Conservation (phyloP, 2,329 filamentous ascomycete genomes). For the Aschersonia sp. region DNA sequence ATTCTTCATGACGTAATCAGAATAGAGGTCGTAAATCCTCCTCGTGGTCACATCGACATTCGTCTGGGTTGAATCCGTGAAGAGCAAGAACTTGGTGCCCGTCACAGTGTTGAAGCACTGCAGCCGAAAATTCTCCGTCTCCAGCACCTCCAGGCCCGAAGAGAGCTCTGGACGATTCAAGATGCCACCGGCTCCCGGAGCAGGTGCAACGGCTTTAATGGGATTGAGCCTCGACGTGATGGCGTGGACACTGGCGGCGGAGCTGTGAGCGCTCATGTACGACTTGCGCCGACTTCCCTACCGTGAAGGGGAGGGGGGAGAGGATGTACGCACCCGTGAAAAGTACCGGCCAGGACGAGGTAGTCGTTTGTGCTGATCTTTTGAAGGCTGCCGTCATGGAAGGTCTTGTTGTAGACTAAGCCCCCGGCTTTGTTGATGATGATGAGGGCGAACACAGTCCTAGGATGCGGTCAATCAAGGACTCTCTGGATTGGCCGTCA, state of each 20-base stretch:
- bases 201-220: conserved; percentile 23
- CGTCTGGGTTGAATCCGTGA: conserved; percentile 77
- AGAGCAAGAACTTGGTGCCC: conserved; percentile 88
- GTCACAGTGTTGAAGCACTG: conserved; percentile 94
- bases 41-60: conserved; percentile 76
- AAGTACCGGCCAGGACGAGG: conserved; percentile 90
- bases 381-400: conserved; percentile 70
- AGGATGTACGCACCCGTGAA: conserved; percentile 60
- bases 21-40: conserved; percentile 86
- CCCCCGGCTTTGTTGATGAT: conserved; percentile 98
- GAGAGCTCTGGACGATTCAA: conserved; percentile 44
- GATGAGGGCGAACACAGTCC: conserved; percentile 90
- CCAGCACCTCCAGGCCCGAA: conserved; percentile 80
- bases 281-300: background rate
- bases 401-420: conserved; percentile 89
- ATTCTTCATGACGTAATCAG: conserved; percentile 99
- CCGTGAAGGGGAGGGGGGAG: background rate
- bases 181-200: conserved; percentile 20
- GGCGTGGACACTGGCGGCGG: conserved; percentile 43
- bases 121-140: conserved; percentile 86
- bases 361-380: conserved; percentile 93
- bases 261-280: conserved; percentile 4
- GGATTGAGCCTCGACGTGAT: conserved; percentile 51
- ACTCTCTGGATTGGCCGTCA: too few relatives aligned
- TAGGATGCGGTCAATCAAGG: conserved; percentile 20